Conservation (phyloP, 768 basidiomycete species). For the Cystofilobasidium capitatum region DNA sequence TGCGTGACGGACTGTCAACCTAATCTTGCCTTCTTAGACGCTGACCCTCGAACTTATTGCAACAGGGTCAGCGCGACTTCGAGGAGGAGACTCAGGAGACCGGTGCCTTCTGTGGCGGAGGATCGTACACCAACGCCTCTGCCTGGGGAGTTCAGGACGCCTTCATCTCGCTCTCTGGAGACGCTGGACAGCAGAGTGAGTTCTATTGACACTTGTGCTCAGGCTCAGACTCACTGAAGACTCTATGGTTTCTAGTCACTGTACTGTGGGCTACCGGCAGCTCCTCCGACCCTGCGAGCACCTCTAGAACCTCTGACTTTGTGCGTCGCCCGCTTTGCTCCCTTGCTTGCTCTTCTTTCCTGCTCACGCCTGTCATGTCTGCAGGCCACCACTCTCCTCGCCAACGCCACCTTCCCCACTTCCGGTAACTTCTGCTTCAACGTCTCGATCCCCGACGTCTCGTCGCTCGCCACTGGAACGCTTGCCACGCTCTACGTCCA, state of each 20-base stretch:
- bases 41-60: background rate
- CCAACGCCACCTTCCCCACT: background rate
- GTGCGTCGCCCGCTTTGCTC: background rate
- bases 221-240: background rate
- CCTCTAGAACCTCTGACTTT: background rate
- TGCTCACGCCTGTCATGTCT: background rate
- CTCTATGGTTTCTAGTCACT: background rate
- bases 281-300: background rate
- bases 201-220: background rate
- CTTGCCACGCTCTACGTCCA: slow-evolving; percentile 11
- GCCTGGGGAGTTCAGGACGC: slow-evolving; percentile 8
- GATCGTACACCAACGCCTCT: background rate
- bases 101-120: slow-evolving; percentile 8
- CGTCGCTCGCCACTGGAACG: background rate
- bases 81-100: slow-evolving; percentile 9
- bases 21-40: background rate
- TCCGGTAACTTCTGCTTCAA: slow-evolving; percentile 12
- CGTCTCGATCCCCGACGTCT: background rate
- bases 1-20: background rate
- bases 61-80: background rate
- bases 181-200: slow-evolving; percentile 9
- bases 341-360: background rate
- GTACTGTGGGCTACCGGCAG: background rate
- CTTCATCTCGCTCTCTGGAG: slow-evolving; percentile 11
- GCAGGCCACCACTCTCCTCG: background rate